Conservation (phyloP, 495 filamentous ascomycete species). For the Neurospora sp. region DNA sequence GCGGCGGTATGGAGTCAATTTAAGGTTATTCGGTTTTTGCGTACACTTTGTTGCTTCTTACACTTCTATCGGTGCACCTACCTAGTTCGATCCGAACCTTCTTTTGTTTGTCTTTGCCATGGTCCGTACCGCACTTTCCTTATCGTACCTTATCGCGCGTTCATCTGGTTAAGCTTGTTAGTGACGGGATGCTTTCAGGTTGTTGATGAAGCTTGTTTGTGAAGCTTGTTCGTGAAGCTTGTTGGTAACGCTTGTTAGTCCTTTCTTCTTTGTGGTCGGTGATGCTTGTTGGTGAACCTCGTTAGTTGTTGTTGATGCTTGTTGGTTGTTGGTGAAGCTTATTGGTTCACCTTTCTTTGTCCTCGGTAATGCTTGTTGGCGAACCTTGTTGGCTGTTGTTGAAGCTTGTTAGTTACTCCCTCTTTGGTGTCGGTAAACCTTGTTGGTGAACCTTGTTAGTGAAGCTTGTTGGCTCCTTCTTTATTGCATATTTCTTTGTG, state of each 20-base stretch:
- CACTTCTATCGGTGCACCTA: no score
- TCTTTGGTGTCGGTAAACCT: not conserved
- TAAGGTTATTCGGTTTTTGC: not conserved
- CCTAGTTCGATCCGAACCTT: no score
- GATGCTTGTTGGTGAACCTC: not conserved
- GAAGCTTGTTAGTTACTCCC: not conserved
- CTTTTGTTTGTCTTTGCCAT: no score
- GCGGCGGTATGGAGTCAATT: not conserved
- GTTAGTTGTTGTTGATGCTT: not conserved
- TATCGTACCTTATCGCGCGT: not conserved
- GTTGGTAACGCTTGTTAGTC: no score
- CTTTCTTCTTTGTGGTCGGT: no score
- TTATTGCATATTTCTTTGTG: not conserved
- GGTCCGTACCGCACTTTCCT: not conserved
- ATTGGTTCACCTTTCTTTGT: not conserved
- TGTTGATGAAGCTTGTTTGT: not conserved
- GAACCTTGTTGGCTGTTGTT: no score
- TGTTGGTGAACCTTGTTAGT: not conserved
- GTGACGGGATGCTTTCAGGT: not conserved
- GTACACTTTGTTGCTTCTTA: no score
- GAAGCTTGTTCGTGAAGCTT: no score
- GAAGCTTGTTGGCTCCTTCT: not conserved
- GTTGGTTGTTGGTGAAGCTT: not conserved
- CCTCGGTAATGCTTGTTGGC: not conserved
- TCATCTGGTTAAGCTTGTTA: not conserved